Base-by-base conservation (phyloP, 768 basidiomycete genomes). In the Hysterangium stoloniferum region DNA sequence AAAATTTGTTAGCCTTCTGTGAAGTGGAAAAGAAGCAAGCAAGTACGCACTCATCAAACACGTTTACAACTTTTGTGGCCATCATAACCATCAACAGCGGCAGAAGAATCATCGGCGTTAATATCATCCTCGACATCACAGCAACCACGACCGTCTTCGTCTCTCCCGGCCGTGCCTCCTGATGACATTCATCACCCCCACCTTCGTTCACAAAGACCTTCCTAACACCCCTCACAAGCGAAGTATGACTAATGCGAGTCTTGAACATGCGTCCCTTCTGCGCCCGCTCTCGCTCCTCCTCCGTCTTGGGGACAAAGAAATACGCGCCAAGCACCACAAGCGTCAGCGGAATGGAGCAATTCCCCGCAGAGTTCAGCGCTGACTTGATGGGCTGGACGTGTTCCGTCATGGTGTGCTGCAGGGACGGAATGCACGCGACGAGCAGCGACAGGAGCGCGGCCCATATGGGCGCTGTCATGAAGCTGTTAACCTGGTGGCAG, bases 321-420 rank as follows among this genome's bases (percentile, higher is more conserved):
- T 94, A 97, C 12, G 87, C 92, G 9, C 94, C 94, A 36, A 97
- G 81, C 5, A 96, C 91, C 50, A 97, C 75, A 22, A 96, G 71
- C 2, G 94, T 97, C 24, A 97, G 61, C 0, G 94, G 95, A 54
- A 97, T 84, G 8, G 84, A 82, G 54, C 88, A 90, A 53, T 74
- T 79, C 1, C 91, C 88, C 1, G 84, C 80, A 11, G 70, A 68
- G 1, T 68, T 71, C 43, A 93, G 65, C 0, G 88, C 84, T 25
- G 80, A 77, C 58, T 80, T 85, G 53, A 90, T 62, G 0, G 84
- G 79, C 31, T 69, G 71, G 64, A 87, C 69, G 56, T 82, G 77
- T 4, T 71, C 65, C 22, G 83, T 77, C 46, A 97, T 71, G 7
- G 74, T 61, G 44, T 80, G 77, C 62, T 98, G 92, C 4, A 94